Conservation (phyloP, 179 eudicot species). For the Dionaea muscipula region DNA sequence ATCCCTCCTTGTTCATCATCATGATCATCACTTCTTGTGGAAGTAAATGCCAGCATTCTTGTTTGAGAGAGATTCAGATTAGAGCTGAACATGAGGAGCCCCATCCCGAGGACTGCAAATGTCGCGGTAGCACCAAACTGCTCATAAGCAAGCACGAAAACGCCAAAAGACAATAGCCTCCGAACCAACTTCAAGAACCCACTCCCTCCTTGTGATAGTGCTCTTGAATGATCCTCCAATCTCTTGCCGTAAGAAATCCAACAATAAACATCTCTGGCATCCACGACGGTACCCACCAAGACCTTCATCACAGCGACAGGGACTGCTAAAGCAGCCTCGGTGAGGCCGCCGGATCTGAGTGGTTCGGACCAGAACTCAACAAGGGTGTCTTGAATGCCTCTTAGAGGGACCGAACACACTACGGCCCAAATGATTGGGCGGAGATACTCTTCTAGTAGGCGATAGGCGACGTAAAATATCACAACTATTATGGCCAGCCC, state of each 20-base stretch:
- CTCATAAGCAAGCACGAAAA: constrained; percentile 22
- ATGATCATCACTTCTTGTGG: constrained; percentile 21
- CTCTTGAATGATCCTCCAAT: constrained; percentile 8
- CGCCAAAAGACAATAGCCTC: constrained; percentile 24
- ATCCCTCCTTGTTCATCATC: too few relatives aligned
- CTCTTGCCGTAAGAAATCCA: constrained; percentile 16
- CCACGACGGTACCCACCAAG: constrained; percentile 16
- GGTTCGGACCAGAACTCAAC: constrained; percentile 31
- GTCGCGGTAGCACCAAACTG: constrained; percentile 20
- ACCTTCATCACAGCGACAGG: constrained; percentile 21
- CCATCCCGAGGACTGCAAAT: constrained; percentile 17
- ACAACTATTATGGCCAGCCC: constrained; percentile 6
- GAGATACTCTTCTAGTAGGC: constrained; percentile 18
- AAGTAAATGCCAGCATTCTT: constrained; percentile 17
- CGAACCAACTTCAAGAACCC: constrained; percentile 22
- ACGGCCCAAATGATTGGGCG: constrained; percentile 24
- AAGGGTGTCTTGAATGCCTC: constrained; percentile 23
- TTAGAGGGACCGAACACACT: constrained; percentile 22
- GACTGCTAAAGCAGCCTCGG: constrained; percentile 18
- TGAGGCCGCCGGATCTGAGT: constrained; percentile 16
- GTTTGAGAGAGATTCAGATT: constrained; percentile 13
- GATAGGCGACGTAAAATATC: constrained; percentile 7
- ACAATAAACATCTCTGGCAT: constrained; percentile 15
- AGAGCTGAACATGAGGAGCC: constrained; percentile 24
- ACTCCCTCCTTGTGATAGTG: constrained; percentile 2